These are phyloP conservation scores for Neonectria ditissima DNA, from an alignment of 2,329 filamentous ascomycete species.

Conservation along the genomic window DNA sequence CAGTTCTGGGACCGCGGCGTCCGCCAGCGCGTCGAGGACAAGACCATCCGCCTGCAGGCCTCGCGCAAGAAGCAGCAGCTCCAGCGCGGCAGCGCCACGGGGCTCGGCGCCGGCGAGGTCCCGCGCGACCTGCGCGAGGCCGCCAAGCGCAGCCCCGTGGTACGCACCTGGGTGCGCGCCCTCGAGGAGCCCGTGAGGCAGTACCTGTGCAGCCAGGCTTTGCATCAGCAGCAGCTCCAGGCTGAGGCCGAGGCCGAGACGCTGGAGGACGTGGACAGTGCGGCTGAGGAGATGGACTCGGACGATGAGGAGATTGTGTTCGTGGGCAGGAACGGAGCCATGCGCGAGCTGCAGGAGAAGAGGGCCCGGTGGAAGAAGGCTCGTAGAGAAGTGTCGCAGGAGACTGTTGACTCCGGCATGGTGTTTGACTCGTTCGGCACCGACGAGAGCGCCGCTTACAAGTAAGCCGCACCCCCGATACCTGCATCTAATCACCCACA, in stretches of 20 bases:
- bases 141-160: slow-evolving; percentile 82
- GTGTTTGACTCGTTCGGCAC: slow-evolving; percentile 84
- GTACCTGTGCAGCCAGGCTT: slow-evolving; percentile 72
- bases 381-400: slow-evolving; percentile 65
- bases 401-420: slow-evolving; percentile 72
- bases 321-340: slow-evolving; percentile 77
- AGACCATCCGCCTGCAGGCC: slow-evolving; percentile 54
- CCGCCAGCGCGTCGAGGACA: slow-evolving; percentile 63
- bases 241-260: slow-evolving; percentile 25
- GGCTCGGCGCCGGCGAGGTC: slow-evolving; percentile 67
- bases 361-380: slow-evolving; percentile 60
- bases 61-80: slow-evolving; percentile 61
- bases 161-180: slow-evolving; percentile 82
- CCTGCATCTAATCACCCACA: not conserved
- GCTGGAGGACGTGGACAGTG: slow-evolving; percentile 44
- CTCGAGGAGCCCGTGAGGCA: slow-evolving; percentile 86
- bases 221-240: slow-evolving; percentile 26
- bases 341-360: slow-evolving; percentile 54
- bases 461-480: slow-evolving; percentile 64
- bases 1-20: slow-evolving; percentile 79
- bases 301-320: slow-evolving; percentile 92
- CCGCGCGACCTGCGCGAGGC: slow-evolving; percentile 84
- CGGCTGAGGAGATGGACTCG: slow-evolving; percentile 58
- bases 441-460: slow-evolving; percentile 83
- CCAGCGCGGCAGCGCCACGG: slow-evolving; percentile 55